Conservation (phyloP, 192 early-diverging fungal genomes). For the Coemansia aciculifera region DNA sequence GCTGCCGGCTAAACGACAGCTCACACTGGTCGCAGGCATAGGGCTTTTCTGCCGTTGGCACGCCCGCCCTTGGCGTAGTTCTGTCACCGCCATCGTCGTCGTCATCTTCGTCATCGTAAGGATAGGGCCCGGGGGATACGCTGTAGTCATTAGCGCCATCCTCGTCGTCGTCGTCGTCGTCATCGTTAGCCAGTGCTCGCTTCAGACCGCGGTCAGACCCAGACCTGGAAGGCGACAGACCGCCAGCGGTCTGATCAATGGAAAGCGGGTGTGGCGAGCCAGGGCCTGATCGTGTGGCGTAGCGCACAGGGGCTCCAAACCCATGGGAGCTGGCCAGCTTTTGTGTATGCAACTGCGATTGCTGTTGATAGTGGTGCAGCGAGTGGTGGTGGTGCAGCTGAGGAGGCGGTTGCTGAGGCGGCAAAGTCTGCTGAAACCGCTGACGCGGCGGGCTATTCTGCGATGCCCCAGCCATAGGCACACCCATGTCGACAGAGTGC, state of each 20-base stretch:
- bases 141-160: slow-evolving; percentile 24
- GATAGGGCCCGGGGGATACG: slow-evolving; percentile 4
- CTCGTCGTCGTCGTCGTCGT: slow-evolving; percentile 8
- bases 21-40: slow-evolving; percentile 62
- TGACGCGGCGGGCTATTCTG: slow-evolving; percentile 27
- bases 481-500: slow-evolving; percentile 50
- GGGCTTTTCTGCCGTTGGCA: slow-evolving; percentile 51
- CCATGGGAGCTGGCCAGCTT: neutral
- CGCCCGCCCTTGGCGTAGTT: slow-evolving; percentile 15
- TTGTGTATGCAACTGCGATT: neutral
- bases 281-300: slow-evolving; percentile 20
- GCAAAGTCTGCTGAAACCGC: slow-evolving; percentile 14
- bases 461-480: slow-evolving; percentile 9
- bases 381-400: slow-evolving; percentile 13
- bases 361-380: neutral
- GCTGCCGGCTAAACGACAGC: slow-evolving; percentile 71
- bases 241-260: slow-evolving; percentile 27
- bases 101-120: neutral
- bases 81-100: slow-evolving; percentile 1
- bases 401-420: slow-evolving; percentile 11
- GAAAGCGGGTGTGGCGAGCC: slow-evolving; percentile 39
- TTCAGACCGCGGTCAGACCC: slow-evolving; percentile 23
- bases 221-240: slow-evolving; percentile 23
- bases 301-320: slow-evolving; percentile 8
- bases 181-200: slow-evolving; percentile 15